Evolutionary conservation across 192 early-diverging fungal genomes (phyloP).

Genomic region (Spizellomyces sp.): DNA sequence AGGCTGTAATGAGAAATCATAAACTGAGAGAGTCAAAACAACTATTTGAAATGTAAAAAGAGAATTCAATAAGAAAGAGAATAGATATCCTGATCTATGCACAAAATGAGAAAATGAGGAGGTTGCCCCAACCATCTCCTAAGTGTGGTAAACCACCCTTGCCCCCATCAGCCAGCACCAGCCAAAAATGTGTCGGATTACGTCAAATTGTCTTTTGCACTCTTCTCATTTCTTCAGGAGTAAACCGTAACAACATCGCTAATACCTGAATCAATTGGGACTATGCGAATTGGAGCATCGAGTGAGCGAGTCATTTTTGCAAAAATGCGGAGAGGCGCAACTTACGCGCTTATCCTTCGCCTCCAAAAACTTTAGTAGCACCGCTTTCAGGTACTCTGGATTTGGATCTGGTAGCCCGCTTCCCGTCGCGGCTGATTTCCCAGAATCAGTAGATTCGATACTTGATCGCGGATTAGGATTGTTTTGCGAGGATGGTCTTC

Average conservation of each 20-base stretch:
- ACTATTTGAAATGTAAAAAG: no score
- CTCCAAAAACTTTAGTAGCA: conserved; percentile 77
- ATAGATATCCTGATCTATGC: no score
- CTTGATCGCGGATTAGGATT: not conserved
- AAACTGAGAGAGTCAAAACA: no score
- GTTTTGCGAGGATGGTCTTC: not conserved
- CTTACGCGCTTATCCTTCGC: conserved; percentile 69
- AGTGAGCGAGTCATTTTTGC: not conserved
- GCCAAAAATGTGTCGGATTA: not conserved
- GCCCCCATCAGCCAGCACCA: no score
- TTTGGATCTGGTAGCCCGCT: conserved; percentile 43
- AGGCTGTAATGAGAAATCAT: no score
- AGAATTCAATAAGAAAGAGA: no score
- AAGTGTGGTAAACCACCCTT: no score
- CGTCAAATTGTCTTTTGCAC: conserved; percentile 38
- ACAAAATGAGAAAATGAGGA: no score
- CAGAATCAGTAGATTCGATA: not conserved
- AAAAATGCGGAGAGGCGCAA: conserved; percentile 1
- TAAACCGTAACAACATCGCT: conserved; percentile 66
- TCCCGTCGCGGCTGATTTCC: not conserved
- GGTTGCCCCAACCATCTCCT: no score
- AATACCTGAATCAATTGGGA: conserved; percentile 69
- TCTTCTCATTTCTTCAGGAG: conserved; percentile 70
- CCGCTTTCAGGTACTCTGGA: conserved; percentile 74
- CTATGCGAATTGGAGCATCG: conserved; percentile 18